A percentile compares a stretch with the other conserved stretches of the same genome.
These are phyloP conservation scores for Ramaria rubella DNA, from an alignment of 768 basidiomycete genomes.

Conservation along the genomic window DNA sequence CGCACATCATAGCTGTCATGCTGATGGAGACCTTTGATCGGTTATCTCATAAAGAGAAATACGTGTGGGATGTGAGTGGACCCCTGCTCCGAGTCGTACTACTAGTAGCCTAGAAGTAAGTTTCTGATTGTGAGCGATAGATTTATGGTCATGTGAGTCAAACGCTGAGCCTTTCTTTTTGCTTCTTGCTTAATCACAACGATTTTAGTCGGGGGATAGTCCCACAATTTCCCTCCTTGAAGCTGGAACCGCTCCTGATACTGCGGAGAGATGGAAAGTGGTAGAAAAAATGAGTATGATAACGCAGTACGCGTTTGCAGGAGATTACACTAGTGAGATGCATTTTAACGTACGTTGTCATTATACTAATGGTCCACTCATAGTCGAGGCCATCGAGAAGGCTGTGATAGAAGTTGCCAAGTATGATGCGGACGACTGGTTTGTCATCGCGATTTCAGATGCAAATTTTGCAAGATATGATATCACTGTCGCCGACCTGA, in stretches of 20 bases:
- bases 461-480: conserved; percentile 61
- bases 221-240: conserved; percentile 49
- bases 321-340: conserved; percentile 52
- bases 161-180: background rate
- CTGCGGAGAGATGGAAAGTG: conserved; percentile 60
- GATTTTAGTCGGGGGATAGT: conserved; percentile 52
- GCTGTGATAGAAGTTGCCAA: conserved; percentile 54
- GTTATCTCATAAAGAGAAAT: conserved; percentile 60
- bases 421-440: conserved; percentile 66
- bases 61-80: conserved; percentile 67
- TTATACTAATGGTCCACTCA: conserved; percentile 9
- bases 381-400: conserved; percentile 60
- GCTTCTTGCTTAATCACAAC: background rate
- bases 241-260: conserved; percentile 42
- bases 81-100: background rate
- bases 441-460: conserved; percentile 65
- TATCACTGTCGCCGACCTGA: conserved; percentile 54
- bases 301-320: conserved; percentile 63
- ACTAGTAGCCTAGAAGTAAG: background rate
- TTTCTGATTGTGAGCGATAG: conserved; percentile 26
- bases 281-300: conserved; percentile 64
- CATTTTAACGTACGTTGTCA: background rate
- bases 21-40: conserved; percentile 66
- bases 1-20: conserved; percentile 49
- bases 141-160: conserved; percentile 58